These are phyloP conservation scores for Trichoderma sp. DNA, from an alignment of 2,329 filamentous ascomycete genomes.

Conservation along the genomic window DNA sequence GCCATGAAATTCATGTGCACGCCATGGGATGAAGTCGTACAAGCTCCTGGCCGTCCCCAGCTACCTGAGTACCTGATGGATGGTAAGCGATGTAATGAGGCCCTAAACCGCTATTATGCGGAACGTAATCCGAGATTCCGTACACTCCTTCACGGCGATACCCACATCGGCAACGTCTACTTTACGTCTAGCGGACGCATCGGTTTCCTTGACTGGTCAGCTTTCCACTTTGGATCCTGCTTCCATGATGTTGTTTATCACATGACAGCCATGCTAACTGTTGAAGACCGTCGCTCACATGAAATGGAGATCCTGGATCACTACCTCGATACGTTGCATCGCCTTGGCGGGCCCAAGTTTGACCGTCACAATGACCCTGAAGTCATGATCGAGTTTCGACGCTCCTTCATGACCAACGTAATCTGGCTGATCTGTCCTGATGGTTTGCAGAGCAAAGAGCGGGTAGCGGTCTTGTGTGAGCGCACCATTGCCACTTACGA, in stretches of 20 bases:
- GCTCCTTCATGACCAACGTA: conserved; percentile 8
- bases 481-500: conserved; percentile 2
- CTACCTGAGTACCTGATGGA: conserved; percentile 9
- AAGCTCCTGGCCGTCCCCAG: background rate
- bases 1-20: conserved; percentile 13
- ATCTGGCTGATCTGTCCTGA: conserved; percentile 8
- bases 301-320: conserved; percentile 8
- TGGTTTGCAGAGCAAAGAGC: background rate
- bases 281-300: conserved; percentile 3
- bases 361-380: conserved; percentile 12
- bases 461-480: background rate
- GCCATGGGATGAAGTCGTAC: conserved; percentile 6
- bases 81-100: conserved; percentile 3
- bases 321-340: conserved; percentile 4
- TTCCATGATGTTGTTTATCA: conserved; percentile 14
- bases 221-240: conserved; percentile 8
- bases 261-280: conserved; percentile 6
- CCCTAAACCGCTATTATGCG: background rate
- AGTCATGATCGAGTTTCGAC: conserved; percentile 6
- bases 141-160: conserved; percentile 1
- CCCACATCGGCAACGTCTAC: conserved; percentile 3
- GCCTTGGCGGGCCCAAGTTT: conserved; percentile 4
- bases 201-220: conserved; percentile 7
- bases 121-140: conserved; percentile 6
- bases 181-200: background rate